Conservation (phyloP, 2,329 filamentous ascomycete genomes). For the Colletotrichum sp. region DNA sequence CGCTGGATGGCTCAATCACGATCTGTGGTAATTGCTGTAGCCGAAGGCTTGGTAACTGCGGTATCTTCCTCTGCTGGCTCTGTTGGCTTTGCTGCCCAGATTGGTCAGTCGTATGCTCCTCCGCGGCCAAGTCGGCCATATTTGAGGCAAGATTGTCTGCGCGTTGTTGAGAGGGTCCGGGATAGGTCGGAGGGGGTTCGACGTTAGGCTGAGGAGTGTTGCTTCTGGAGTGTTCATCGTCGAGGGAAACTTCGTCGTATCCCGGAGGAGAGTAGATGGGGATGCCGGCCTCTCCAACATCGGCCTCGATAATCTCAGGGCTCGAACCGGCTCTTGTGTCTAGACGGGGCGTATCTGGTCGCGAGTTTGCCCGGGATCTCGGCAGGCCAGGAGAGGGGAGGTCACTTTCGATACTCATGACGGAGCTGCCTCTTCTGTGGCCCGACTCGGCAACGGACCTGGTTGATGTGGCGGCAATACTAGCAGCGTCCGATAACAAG, state of each 20-base stretch:
- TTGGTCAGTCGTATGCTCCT: constrained; percentile 25
- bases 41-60: constrained; percentile 58
- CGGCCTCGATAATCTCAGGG: constrained; percentile 57
- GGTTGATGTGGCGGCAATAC: constrained; percentile 51
- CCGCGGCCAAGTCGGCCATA: constrained; percentile 16
- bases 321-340: constrained; percentile 52
- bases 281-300: constrained; percentile 51
- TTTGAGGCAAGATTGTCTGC: constrained; percentile 22
- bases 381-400: constrained; percentile 42
- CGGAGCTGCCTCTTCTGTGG: constrained; percentile 56
- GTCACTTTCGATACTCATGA: constrained; percentile 58
- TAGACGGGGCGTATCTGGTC: constrained; percentile 43
- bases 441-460: constrained; percentile 36
- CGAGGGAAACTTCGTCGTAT: constrained; percentile 55
- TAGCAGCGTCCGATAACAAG: constrained; percentile 74
- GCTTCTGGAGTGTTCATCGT: constrained; percentile 42
- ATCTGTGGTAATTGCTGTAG: constrained; percentile 59
- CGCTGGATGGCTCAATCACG: constrained; percentile 59
- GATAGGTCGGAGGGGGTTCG: constrained; percentile 59
- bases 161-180: constrained; percentile 37
- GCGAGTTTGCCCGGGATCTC: constrained; percentile 47
- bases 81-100: constrained; percentile 20
- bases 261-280: constrained; percentile 53
- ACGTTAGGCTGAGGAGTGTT: constrained; percentile 41
- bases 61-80: constrained; percentile 32